phyloP scores from a whole-genome alignment of 75 land plant species.

The Chamaecyparis obtusa region DNA sequence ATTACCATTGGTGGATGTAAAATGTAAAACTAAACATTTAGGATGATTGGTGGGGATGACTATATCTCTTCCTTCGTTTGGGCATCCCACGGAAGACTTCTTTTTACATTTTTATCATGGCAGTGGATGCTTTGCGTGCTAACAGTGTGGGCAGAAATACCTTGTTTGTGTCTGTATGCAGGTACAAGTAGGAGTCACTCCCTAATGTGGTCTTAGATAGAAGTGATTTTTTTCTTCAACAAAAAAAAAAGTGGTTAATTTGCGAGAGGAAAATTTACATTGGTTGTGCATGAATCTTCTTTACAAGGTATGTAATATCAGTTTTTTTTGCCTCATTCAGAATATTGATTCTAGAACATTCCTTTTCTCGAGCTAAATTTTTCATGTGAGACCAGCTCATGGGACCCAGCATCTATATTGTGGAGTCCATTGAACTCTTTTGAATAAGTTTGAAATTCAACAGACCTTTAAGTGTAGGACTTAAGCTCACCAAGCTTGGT shows the following conservation, averaged over 20 bases:
- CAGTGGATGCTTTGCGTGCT: background rate
- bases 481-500: too few relatives aligned
- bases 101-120: background rate
- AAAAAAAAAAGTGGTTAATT: background rate
- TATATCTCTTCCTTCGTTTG: background rate
- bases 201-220: background rate
- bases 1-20: background rate
- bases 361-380: background rate
- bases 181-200: background rate
- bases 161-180: background rate
- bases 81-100: background rate
- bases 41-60: background rate
- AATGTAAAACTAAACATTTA: background rate
- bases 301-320: background rate
- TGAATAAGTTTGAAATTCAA: too few relatives aligned
- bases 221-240: background rate
- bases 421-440: too few relatives aligned
- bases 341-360: background rate
- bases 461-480: too few relatives aligned
- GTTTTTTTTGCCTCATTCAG: background rate
- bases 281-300: too few relatives aligned
- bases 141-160: background rate
- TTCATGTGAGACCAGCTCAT: background rate
- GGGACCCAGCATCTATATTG: too few relatives aligned
- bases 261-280: background rate